These are phyloP conservation scores for Solanum chiquidenum DNA, from an alignment of 257 asterid species.

Conservation along the genomic window DNA sequence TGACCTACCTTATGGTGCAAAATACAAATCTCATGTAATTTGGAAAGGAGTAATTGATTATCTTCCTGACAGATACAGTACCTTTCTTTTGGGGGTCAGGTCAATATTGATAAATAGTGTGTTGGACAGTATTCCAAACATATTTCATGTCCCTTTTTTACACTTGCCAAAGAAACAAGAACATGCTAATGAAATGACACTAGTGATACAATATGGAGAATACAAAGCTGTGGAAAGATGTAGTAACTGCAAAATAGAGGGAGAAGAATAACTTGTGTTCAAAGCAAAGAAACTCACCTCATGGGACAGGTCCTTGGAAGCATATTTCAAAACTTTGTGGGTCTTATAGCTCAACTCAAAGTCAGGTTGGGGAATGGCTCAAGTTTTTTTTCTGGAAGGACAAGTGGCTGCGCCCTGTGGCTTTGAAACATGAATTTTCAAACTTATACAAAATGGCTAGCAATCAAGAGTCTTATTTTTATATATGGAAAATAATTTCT, in stretches of 20 bases:
- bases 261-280: neutral
- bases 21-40: neutral
- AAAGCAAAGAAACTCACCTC: neutral
- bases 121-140: neutral
- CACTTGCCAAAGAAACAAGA: neutral
- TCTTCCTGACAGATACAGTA: neutral
- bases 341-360: neutral
- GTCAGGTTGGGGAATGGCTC: neutral
- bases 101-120: neutral
- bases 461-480: neutral
- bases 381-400: neutral
- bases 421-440: neutral
- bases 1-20: neutral
- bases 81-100: neutral
- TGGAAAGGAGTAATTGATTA: neutral
- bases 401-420: neutral
- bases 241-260: neutral
- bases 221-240: neutral
- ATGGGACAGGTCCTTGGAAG: neutral
- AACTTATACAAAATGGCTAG: neutral
- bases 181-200: neutral
- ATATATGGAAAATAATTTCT: neutral
- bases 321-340: neutral
- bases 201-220: neutral
- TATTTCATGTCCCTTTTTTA: neutral